Evolutionary conservation across 305 asterid species (phyloP).

Genomic region (Fraxinus baroniana): DNA sequence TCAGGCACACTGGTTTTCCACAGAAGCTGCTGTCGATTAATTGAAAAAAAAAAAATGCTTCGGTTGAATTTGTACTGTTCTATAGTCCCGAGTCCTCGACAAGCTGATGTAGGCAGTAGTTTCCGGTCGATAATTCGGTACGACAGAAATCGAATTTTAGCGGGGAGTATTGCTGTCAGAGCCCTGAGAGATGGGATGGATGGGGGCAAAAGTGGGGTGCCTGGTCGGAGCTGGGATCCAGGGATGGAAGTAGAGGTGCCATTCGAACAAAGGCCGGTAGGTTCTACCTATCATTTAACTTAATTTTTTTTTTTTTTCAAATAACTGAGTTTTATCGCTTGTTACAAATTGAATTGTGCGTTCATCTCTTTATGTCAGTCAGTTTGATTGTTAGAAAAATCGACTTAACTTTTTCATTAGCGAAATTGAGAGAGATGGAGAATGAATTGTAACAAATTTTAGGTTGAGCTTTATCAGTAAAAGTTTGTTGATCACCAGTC

Average conservation of each 20-base stretch:
- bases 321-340: background rate
- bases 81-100: constrained; percentile 23
- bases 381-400: background rate
- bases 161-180: constrained; percentile 29
- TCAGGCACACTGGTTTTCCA: background rate
- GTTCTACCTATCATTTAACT: background rate
- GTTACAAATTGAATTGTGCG: background rate
- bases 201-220: constrained; percentile 56
- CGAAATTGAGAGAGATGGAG: background rate
- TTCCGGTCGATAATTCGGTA: constrained; percentile 23
- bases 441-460: background rate
- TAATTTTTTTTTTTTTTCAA: background rate
- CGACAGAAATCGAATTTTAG: constrained; percentile 15
- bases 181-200: constrained; percentile 72
- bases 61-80: constrained; percentile 31
- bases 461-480: background rate
- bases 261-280: constrained; percentile 88
- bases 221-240: constrained; percentile 84
- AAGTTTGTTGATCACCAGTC: background rate
- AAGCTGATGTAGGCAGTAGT: constrained; percentile 19
- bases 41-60: constrained; percentile 24
- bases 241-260: constrained; percentile 91
- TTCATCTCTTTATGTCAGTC: background rate
- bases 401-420: background rate
- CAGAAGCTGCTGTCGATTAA: background rate